These are phyloP conservation scores for Alternaria sp. DNA, from an alignment of 2,329 filamentous ascomycete genomes.

Conservation along the genomic window DNA sequence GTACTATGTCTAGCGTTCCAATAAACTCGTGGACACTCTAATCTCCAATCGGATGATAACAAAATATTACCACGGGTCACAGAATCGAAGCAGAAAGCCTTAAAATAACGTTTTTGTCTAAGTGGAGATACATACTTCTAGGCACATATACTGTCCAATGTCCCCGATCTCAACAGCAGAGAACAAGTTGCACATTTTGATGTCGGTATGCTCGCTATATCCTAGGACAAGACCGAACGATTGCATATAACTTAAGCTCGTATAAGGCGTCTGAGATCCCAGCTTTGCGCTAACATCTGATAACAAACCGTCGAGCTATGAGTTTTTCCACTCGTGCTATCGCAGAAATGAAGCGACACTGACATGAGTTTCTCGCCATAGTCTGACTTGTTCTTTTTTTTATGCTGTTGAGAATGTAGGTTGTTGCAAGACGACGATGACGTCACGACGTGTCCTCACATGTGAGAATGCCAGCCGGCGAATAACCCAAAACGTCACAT, in stretches of 20 bases:
- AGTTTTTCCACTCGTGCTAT: too few species aligned
- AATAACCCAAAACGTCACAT: neutral
- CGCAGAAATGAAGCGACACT: too few species aligned
- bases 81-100: neutral
- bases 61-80: neutral
- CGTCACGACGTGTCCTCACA: neutral
- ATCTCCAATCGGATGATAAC: neutral
- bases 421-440: neutral
- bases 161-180: neutral
- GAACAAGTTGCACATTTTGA: neutral
- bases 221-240: neutral
- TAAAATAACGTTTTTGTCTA: neutral
- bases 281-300: too few species aligned
- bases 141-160: neutral
- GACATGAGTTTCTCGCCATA: too few species aligned
- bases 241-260: too few species aligned
- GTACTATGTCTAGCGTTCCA: neutral
- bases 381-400: too few species aligned
- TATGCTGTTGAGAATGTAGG: too few species aligned
- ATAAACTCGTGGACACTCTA: neutral
- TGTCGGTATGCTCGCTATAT: neutral
- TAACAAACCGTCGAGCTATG: too few species aligned
- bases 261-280: neutral
- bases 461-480: neutral
- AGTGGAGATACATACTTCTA: neutral